These are phyloP conservation scores for Geoglossum cookeanum DNA, from an alignment of 2,329 filamentous ascomycete species.

Conservation along the genomic window DNA sequence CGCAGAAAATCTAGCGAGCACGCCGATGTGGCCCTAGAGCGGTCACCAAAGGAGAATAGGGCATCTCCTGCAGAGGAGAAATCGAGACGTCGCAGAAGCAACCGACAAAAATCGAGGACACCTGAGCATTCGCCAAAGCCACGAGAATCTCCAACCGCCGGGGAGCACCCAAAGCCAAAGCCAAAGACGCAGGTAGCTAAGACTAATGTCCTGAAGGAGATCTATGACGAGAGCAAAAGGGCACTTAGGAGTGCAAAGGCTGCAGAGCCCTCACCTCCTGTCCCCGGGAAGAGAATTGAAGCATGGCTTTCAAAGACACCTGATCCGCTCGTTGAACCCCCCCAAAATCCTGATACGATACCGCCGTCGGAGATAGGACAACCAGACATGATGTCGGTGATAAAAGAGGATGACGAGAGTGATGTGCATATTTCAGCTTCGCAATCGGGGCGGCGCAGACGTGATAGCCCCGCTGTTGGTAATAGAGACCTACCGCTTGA, in stretches of 20 bases:
- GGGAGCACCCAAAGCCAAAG: not conserved
- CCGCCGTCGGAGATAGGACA: not conserved
- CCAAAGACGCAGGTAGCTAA: not conserved
- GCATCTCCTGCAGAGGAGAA: not conserved
- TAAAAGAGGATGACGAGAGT: not conserved
- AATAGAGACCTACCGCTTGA: not conserved
- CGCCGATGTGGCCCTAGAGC: not conserved
- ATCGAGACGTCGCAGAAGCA: not conserved
- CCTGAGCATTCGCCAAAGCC: not conserved
- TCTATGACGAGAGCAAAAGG: not conserved
- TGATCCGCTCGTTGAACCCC: conserved; percentile 33
- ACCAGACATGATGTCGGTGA: not conserved
- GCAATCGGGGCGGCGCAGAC: not conserved
- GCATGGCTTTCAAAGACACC: conserved; percentile 40
- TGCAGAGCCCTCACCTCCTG: conserved; percentile 16
- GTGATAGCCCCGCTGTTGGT: not conserved
- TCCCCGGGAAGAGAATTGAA: conserved; percentile 34
- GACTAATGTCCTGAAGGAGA: not conserved
- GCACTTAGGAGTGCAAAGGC: not conserved
- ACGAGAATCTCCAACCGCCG: not conserved
- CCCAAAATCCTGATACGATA: not conserved
- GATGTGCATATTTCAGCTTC: not conserved
- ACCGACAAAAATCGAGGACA: not conserved
- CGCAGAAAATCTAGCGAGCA: not conserved
- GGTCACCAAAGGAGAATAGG: not conserved